Base-by-base conservation (phyloP, 2,329 filamentous ascomycete species). In the Exophiala mesophila region DNA sequence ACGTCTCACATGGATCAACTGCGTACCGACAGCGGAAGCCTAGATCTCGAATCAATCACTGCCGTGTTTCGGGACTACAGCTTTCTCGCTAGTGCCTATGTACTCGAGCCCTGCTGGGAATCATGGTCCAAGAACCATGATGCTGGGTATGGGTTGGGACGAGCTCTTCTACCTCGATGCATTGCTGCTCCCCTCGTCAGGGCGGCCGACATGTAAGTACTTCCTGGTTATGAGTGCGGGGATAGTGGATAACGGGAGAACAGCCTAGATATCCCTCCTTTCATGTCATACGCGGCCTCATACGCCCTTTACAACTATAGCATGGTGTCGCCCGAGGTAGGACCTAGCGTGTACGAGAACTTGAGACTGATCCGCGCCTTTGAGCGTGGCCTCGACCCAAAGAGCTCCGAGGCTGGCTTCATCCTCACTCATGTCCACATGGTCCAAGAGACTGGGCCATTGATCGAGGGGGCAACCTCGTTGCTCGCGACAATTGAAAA, bases 341-440 rank as follows among this genome's bases (percentile, higher is more conserved):
- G 45, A n/a, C 37, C 53, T 5, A 37, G 50, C 9, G 40, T 47
- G 10, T 81, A 82, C 54, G 63, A 69, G 28, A 81, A 81, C 69
- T 73, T 96, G 17, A 83, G 88, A 8, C 78, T 96, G 21, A 82
- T 96, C 59, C 85, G 90, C 24, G 90, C 88, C 17, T 97, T 96
- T 57, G 89, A 96, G 67, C 78, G 83, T 56, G 90, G 90, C 10
- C 79, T 95, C 6, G 85, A 96, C 62, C 85, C 85, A 1, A 76
- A 75, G 21, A 94, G 87, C 3, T 95, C 88, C 5, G 90, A 96
- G 64, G 90, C 90, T 1, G 90, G 90, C 36, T 96, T 97, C 62
- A 88, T 96, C n/a, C 77, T 96, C 9, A 89, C 92, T 3, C 90
- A 96, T 63, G 82, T 97, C 38, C 88, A 94, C 65, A 97, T 96